phyloP scores from a whole-genome alignment of 176 grass and related monocot genomes.

The Cocos nucifera region DNA sequence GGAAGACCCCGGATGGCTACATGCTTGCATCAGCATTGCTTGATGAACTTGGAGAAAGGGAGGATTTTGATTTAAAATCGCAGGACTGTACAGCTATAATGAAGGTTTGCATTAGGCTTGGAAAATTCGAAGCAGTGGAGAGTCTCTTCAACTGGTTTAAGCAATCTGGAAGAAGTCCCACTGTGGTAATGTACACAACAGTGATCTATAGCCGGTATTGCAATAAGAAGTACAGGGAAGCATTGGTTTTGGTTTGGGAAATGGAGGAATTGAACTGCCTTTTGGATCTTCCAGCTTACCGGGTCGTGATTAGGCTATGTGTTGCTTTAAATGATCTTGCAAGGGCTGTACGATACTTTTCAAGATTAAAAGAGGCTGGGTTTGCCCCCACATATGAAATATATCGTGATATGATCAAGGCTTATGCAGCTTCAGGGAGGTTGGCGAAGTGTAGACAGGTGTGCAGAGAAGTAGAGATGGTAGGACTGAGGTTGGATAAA shows the following conservation, averaged over 20 bases:
- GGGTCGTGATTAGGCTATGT: slow-evolving; percentile 60
- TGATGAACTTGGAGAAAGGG: slow-evolving; percentile 42
- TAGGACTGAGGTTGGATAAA: slow-evolving; percentile 43
- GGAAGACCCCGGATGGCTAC: slow-evolving; percentile 49
- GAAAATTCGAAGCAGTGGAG: slow-evolving; percentile 50
- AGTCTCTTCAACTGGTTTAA: slow-evolving; percentile 67
- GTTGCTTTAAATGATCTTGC: slow-evolving; percentile 44
- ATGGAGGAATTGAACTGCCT: slow-evolving; percentile 53
- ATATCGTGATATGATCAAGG: slow-evolving; percentile 45
- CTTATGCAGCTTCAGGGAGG: slow-evolving; percentile 37
- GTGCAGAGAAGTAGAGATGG: slow-evolving; percentile 43
- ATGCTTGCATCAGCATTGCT: slow-evolving; percentile 50
- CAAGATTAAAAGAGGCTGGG: slow-evolving; percentile 62
- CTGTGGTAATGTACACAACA: slow-evolving; percentile 77
- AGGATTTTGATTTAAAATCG: slow-evolving; percentile 34
- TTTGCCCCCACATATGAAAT: slow-evolving; percentile 59
- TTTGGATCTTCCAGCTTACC: slow-evolving; percentile 75
- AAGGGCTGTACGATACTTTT: slow-evolving; percentile 51
- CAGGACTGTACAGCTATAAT: slow-evolving; percentile 71
- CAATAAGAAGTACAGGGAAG: slow-evolving; percentile 43
- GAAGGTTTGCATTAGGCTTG: slow-evolving; percentile 76
- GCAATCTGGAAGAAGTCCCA: slow-evolving; percentile 22
- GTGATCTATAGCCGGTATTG: slow-evolving; percentile 68
- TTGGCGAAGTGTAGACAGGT: slow-evolving; percentile 52
- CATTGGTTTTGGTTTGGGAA: slow-evolving; percentile 67